These are phyloP conservation scores for Linnemannia exigua DNA, from an alignment of 192 early-diverging fungal species.

Conservation along the genomic window DNA sequence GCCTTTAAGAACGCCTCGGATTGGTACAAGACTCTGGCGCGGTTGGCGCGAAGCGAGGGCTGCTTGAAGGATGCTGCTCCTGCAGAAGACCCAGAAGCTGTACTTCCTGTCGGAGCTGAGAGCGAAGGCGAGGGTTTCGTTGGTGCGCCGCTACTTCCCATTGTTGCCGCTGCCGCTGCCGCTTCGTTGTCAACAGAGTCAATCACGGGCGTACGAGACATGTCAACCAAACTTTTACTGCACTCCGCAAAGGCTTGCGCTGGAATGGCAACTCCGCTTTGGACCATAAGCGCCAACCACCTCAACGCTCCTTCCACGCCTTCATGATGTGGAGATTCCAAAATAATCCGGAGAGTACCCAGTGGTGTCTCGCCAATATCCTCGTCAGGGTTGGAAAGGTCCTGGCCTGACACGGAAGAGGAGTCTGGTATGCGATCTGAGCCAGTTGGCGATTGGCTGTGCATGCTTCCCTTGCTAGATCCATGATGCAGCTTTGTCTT, in stretches of 20 bases:
- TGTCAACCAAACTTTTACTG: slow-evolving; percentile 17
- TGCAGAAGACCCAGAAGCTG: neutral
- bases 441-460: slow-evolving; percentile 7
- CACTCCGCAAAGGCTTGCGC: slow-evolving; percentile 22
- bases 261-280: slow-evolving; percentile 27
- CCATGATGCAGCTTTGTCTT: slow-evolving; percentile 22
- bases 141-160: neutral
- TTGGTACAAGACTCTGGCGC: slow-evolving; percentile 1
- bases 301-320: slow-evolving; percentile 4
- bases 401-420: neutral
- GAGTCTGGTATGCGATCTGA: neutral
- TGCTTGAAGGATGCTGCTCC: neutral
- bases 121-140: neutral
- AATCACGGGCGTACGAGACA: neutral
- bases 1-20: slow-evolving; percentile 18
- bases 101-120: neutral
- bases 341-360: slow-evolving; percentile 9
- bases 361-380: slow-evolving; percentile 22
- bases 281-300: slow-evolving; percentile 42
- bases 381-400: neutral
- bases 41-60: neutral
- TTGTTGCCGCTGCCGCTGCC: neutral
- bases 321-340: slow-evolving; percentile 10
- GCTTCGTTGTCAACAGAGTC: neutral
- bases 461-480: neutral